Conservation (phyloP, 108 stramenopile species). For the Cylindrotheca fusiformis region DNA sequence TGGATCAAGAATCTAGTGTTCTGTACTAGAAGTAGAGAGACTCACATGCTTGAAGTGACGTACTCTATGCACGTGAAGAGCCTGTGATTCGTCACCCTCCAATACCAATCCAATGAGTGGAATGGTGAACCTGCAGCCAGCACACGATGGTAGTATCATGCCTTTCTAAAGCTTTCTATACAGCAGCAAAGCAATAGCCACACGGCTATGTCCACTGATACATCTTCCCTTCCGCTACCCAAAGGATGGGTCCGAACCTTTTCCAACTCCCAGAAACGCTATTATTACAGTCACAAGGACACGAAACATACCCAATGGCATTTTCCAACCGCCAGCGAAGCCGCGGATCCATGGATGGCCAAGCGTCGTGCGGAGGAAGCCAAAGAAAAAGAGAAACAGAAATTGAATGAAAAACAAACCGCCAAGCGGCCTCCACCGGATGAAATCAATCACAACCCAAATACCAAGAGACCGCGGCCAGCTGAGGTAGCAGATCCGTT, state of each 20-base stretch:
- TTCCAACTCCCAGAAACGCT: conserved; percentile 68
- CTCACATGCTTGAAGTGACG: too few species aligned
- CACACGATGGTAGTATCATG: too few species aligned
- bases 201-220: background rate
- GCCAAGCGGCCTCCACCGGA: background rate
- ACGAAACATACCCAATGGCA: conserved; percentile 91
- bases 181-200: too few species aligned
- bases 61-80: too few species aligned
- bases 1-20: too few species aligned
- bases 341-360: conserved; percentile 68
- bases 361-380: conserved; percentile 52
- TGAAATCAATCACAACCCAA: background rate
- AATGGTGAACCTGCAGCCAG: too few species aligned
- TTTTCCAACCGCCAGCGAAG: conserved; percentile 82
- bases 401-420: conserved; percentile 4
- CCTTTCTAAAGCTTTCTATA: too few species aligned
- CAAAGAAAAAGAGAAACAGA: conserved; percentile 36
- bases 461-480: background rate
- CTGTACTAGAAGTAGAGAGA: too few species aligned
- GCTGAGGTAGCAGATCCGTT: conserved; percentile 13
- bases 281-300: conserved; percentile 68
- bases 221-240: conserved; percentile 49
- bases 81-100: too few species aligned
- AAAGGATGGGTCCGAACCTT: conserved; percentile 77
- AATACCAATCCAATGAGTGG: too few species aligned